Evolutionary conservation across 2,329 filamentous ascomycete genomes (phyloP).

Genomic region (Leptographium wingfieldii): DNA sequence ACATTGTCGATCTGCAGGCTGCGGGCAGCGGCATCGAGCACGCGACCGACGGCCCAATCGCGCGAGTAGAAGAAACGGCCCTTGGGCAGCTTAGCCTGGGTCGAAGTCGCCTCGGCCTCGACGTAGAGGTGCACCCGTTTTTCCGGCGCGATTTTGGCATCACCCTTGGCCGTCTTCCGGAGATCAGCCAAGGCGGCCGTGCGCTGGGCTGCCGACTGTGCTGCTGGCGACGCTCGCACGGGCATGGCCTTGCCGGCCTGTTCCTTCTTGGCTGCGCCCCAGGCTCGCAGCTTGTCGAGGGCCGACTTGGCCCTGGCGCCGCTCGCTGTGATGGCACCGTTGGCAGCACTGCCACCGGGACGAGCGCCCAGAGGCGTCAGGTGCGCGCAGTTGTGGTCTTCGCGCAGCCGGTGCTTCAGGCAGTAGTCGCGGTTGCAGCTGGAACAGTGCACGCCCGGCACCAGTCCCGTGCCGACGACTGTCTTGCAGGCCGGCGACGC

Average conservation of each 20-base stretch:
- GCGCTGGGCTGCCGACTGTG: conserved; percentile 40
- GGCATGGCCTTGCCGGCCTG: conserved; percentile 45
- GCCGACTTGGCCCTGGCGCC: conserved; percentile 58
- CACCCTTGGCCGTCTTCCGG: conserved; percentile 82
- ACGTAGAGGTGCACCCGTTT: conserved; percentile 86
- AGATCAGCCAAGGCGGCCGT: conserved; percentile 61
- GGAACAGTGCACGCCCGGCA: conserved; percentile 57
- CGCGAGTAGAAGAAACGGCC: conserved; percentile 69
- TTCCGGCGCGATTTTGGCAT: conserved; percentile 64
- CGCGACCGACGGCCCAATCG: conserved; percentile 81
- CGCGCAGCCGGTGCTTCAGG: conserved; percentile 60
- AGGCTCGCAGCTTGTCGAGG: conserved; percentile 63
- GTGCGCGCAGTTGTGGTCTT: conserved; percentile 77
- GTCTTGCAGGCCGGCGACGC: conserved; percentile 55
- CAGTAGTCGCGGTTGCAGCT: conserved; percentile 65
- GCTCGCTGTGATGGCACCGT: conserved; percentile 22
- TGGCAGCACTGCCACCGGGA: conserved; percentile 17
- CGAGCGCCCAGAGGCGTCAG: conserved; percentile 46
- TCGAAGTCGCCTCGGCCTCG: conserved; percentile 79
- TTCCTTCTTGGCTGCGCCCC: conserved; percentile 64
- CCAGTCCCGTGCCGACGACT: conserved; percentile 53
- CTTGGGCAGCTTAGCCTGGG: conserved; percentile 69
- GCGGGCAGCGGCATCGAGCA: conserved; percentile 67
- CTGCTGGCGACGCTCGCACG: conserved; percentile 31
- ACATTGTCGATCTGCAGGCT: conserved; percentile 69